Evolutionary conservation across 192 early-diverging fungal species (phyloP).

Genomic region (Backusella sp.): DNA sequence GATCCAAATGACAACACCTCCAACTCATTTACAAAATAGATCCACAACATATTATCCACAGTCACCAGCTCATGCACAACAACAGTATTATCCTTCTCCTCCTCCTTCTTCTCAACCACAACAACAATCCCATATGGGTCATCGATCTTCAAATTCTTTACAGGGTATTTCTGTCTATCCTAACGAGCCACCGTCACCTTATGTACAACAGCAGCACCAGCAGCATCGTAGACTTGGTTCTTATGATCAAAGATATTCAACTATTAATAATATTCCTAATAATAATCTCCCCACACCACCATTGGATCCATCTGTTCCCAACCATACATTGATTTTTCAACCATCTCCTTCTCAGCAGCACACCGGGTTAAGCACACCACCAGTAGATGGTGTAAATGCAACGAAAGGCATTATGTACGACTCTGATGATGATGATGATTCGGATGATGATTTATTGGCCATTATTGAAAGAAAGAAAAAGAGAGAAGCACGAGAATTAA

Average conservation of each 20-base stretch:
- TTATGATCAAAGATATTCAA: neutral
- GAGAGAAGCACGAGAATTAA: neutral
- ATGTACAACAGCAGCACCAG: neutral
- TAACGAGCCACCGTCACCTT: neutral
- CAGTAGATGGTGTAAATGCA: neutral
- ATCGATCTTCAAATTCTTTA: neutral
- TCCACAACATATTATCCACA: neutral
- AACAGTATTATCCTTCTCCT: neutral
- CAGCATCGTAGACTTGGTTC: constrained; percentile 5
- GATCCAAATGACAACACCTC: neutral
- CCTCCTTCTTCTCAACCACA: neutral
- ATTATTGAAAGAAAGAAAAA: constrained; percentile 17
- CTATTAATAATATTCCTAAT: neutral
- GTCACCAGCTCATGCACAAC: neutral
- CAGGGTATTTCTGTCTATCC: neutral
- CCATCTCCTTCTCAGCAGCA: neutral
- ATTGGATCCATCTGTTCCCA: neutral
- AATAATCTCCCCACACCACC: neutral
- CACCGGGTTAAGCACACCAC: neutral
- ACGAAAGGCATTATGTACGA: neutral
- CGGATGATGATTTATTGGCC: constrained; percentile 6
- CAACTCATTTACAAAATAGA: neutral
- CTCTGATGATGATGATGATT: neutral
- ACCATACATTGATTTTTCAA: neutral
- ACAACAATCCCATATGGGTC: neutral